Evolutionary conservation across 2,329 filamentous ascomycete species (phyloP).

Genomic region (Xylariaceae sp.): DNA sequence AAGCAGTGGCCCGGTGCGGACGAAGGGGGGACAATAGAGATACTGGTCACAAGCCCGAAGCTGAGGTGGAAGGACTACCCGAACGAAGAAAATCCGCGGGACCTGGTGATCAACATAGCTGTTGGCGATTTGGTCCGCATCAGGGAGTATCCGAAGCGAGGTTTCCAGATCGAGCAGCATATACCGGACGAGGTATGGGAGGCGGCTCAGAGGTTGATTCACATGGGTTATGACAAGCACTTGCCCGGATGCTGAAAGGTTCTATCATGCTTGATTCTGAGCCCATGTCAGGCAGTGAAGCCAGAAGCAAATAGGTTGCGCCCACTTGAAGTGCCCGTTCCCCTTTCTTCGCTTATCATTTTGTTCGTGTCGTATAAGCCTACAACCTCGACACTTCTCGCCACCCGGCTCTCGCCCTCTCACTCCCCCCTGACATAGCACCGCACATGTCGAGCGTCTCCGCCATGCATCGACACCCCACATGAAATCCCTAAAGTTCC

Average conservation of each 20-base stretch:
- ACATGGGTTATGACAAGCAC: slow-evolving; percentile 35
- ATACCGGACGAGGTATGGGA: slow-evolving; percentile 39
- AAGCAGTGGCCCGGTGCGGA: slow-evolving; percentile 39
- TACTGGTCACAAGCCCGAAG: slow-evolving; percentile 38
- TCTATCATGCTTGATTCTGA: no score
- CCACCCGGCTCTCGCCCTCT: no score
- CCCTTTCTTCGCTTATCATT: no score
- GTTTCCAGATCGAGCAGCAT: slow-evolving; percentile 40
- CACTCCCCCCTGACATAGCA: no score
- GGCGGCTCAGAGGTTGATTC: slow-evolving; percentile 36
- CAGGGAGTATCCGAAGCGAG: slow-evolving; percentile 35
- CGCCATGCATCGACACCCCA: slow-evolving; percentile 31
- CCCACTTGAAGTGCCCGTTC: no score
- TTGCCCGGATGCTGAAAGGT: no score
- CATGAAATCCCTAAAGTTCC: slow-evolving; percentile 26
- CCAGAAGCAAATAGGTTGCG: no score
- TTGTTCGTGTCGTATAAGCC: no score
- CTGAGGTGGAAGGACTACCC: slow-evolving; percentile 37
- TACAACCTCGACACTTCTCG: no score
- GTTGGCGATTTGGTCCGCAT: slow-evolving; percentile 41
- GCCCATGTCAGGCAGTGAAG: no score
- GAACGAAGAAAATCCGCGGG: slow-evolving; percentile 35
- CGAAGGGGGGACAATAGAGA: no score
- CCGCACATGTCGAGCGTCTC: slow-evolving; percentile 23
- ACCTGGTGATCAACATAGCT: slow-evolving; percentile 40